phyloP scores from a whole-genome alignment of 73 alveolate species.

The Uronychia binucleata region DNA sequence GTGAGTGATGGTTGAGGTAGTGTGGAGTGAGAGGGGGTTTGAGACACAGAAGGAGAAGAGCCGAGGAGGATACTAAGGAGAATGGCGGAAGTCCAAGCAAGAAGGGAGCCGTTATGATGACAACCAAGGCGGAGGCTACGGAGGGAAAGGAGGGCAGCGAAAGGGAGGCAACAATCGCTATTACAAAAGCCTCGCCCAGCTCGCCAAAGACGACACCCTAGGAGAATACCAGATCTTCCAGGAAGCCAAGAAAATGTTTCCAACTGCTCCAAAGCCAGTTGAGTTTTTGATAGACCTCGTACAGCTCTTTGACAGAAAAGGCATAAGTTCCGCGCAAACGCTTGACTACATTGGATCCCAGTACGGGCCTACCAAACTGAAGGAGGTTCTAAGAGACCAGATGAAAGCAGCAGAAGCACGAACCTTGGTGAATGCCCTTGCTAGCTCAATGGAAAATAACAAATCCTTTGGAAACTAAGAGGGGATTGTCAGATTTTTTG shows the following conservation, averaged over 20 bases:
- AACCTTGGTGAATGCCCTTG: neutral
- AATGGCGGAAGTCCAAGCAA: too few relatives aligned
- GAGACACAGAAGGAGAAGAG: too few relatives aligned
- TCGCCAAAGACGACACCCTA: neutral
- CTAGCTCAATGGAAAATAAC: neutral
- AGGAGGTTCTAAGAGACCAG: neutral
- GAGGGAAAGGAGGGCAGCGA: too few relatives aligned
- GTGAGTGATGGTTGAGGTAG: too few relatives aligned
- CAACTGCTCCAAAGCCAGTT: neutral
- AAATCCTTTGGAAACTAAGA: neutral
- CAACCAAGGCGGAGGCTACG: too few relatives aligned
- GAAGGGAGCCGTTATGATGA: too few relatives aligned
- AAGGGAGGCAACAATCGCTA: neutral
- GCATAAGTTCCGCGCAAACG: neutral
- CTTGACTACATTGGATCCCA: neutral
- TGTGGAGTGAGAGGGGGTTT: too few relatives aligned
- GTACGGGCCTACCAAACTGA: neutral
- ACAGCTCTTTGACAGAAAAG: neutral
- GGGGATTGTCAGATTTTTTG: neutral
- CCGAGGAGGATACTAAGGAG: too few relatives aligned
- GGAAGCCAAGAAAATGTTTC: neutral
- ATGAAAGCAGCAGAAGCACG: neutral
- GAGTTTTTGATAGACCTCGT: neutral
- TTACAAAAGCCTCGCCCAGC: neutral
- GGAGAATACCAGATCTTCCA: neutral